Conservation (phyloP, 306 rosid species). For the Erythrophleum fordii region DNA sequence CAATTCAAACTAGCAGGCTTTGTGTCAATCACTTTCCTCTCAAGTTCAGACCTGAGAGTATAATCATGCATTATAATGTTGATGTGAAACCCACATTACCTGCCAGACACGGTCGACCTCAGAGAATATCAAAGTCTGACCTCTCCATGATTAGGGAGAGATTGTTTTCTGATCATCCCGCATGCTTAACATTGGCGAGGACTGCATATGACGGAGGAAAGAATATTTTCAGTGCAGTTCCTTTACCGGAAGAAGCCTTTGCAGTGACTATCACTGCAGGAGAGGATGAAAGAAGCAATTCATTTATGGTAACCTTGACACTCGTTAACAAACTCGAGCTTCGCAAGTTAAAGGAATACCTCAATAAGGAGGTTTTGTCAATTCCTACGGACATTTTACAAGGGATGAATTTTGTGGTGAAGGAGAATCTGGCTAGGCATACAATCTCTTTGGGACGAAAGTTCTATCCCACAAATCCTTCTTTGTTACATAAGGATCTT, state of each 20-base stretch:
- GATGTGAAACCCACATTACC: slow-evolving; percentile 54
- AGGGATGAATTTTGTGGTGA: slow-evolving; percentile 76
- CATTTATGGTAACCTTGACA: slow-evolving; percentile 52
- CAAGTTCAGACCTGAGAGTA: slow-evolving; percentile 48
- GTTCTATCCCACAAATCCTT: slow-evolving; percentile 55
- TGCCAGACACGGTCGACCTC: slow-evolving; percentile 46
- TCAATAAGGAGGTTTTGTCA: slow-evolving; percentile 43
- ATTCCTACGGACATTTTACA: slow-evolving; percentile 77
- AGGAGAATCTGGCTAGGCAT: slow-evolving; percentile 65
- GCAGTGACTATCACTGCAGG: slow-evolving; percentile 58
- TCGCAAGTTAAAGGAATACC: slow-evolving; percentile 60
- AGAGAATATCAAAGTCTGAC: slow-evolving; percentile 55
- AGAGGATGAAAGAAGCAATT: slow-evolving; percentile 52
- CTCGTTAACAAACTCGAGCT: slow-evolving; percentile 55
- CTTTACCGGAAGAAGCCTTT: slow-evolving; percentile 61
- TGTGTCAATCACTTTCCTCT: slow-evolving; percentile 63
- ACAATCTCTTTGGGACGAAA: slow-evolving; percentile 61
- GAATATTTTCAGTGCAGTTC: slow-evolving; percentile 64
- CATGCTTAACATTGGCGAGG: slow-evolving; percentile 50
- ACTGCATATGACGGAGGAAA: slow-evolving; percentile 80
- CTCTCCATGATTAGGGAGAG: slow-evolving; percentile 58
- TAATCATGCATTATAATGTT: slow-evolving; percentile 63
- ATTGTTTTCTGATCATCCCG: slow-evolving; percentile 57
- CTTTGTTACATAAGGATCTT: slow-evolving; percentile 51
- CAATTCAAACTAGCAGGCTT: slow-evolving; percentile 42